These are phyloP conservation scores for Zopfochytrium polystomum DNA, from an alignment of 371 early-diverging fungal genomes.

Conservation along the genomic window DNA sequence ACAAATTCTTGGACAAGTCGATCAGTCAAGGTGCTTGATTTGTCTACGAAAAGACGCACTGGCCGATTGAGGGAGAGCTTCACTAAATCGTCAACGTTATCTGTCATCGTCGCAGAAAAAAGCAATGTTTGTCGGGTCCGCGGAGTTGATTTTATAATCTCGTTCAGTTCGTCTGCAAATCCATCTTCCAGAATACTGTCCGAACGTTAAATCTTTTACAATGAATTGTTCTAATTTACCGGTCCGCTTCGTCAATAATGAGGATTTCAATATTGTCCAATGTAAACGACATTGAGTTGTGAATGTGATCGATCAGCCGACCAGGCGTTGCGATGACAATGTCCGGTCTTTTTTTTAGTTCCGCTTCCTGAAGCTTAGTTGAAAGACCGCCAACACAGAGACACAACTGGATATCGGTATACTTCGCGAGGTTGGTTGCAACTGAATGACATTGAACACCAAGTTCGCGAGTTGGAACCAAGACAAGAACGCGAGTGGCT, in stretches of 20 bases:
- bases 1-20: slow-evolving; percentile 92
- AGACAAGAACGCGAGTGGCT: slow-evolving; percentile 87
- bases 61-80: slow-evolving; percentile 89
- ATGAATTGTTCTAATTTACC: slow-evolving; percentile 88
- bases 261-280: slow-evolving; percentile 93
- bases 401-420: slow-evolving; percentile 82
- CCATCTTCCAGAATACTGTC: slow-evolving; percentile 99
- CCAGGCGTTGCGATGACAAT: slow-evolving; percentile 99
- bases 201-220: too few species aligned
- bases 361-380: slow-evolving; percentile 86
- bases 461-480: slow-evolving; percentile 99
- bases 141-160: slow-evolving; percentile 92
- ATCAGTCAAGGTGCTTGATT: slow-evolving; percentile 70
- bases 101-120: slow-evolving; percentile 99
- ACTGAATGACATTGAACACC: slow-evolving; percentile 96
- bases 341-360: slow-evolving; percentile 89
- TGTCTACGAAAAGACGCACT: slow-evolving; percentile 86
- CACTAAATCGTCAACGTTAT: slow-evolving; percentile 93
- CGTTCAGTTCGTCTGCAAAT: slow-evolving; percentile 94
- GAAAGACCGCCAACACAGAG: slow-evolving; percentile 91
- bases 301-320: slow-evolving; percentile 97
- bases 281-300: slow-evolving; percentile 84
- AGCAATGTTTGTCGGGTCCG: slow-evolving; percentile 94
- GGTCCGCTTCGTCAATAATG: slow-evolving; percentile 99
- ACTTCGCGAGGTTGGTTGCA: slow-evolving; percentile 78